A percentile compares a stretch with the other conserved stretches of the same genome.
Conservation (phyloP, 257 asterid genomes). For the Haberlea rhodopensis region DNA sequence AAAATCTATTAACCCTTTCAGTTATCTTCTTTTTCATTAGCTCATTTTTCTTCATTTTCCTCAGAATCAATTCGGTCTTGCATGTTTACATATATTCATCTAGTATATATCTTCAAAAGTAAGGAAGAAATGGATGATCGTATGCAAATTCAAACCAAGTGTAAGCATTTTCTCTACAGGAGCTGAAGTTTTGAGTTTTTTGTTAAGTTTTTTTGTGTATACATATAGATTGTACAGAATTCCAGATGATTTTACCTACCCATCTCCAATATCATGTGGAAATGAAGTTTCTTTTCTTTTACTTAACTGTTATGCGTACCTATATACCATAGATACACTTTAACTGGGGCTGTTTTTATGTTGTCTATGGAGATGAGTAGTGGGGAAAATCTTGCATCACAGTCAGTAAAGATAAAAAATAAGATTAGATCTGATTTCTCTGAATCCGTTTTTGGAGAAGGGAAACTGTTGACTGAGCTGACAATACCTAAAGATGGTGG, state of each 20-base stretch:
- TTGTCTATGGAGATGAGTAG: constrained; percentile 31
- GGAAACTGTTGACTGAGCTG: constrained; percentile 29
- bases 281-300: neutral
- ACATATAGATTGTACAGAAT: too few species aligned
- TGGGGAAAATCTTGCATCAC: constrained; percentile 23
- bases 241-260: too few species aligned
- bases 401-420: constrained; percentile 11
- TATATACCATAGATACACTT: neutral
- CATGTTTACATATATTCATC: too few species aligned
- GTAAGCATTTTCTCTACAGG: neutral
- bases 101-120: too few species aligned
- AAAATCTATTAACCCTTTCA: neutral
- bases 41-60: neutral
- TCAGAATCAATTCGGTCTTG: neutral
- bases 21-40: neutral
- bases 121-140: neutral
- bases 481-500: constrained; percentile 24
- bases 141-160: neutral
- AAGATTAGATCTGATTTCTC: neutral
- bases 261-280: constrained; percentile 10
- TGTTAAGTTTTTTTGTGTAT: too few species aligned
- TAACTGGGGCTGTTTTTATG: constrained; percentile 20
- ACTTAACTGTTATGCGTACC: neutral
- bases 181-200: neutral
- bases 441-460: constrained; percentile 16